Base-by-base conservation (phyloP, 1,284 basidiomycete species). In the Uromyces viciae-fabae region DNA sequence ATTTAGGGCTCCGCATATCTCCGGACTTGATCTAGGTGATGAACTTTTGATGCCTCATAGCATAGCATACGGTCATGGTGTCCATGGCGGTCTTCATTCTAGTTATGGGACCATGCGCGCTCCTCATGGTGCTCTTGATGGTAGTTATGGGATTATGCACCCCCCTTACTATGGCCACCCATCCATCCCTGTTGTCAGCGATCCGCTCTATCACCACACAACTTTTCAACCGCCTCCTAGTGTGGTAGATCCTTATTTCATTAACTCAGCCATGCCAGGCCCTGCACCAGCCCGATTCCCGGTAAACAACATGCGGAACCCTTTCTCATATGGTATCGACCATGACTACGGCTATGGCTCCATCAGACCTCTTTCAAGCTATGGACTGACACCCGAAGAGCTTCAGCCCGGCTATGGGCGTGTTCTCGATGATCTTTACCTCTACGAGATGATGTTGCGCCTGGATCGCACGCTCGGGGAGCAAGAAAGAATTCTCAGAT, bases 381-480 rank as follows among this genome's bases (percentile, higher is more conserved):
- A 81, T 28, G 79, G 72, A 36, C 36, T 81, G 9, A 38, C 31
- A 15, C 69, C 78, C 8, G 14, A 22, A 25, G 14, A 19, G 33
- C 49, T 74, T 4, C 71, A 33, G 2, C 72, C 40, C n/a, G 25
- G 64, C 25, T 64, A 75, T 58, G 79, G 71, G 8, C 71, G 62
- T n/a, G 42, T 68, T 25, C 62, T 81, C 17, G 79, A 81, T 54
- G 79, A 81, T 40, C 72, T 81, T 31, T 81, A 81, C 46, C 49
- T 81, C 3, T 81, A 49, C 49, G 79, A 81, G 54, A 49, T 75
- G 42, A 74, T 81, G 72, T 40, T 81, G 14, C 56, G 72, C 14
- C 46, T 52, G 19, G 79, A 81, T 75, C 58, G 8, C n/a, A 42
- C 49, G 22, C 43, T 81, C 25, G 58, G 56, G 36, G 72, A 81